phyloP scores from a whole-genome alignment of 768 basidiomycete genomes.

The Boletus eberwhitei region DNA sequence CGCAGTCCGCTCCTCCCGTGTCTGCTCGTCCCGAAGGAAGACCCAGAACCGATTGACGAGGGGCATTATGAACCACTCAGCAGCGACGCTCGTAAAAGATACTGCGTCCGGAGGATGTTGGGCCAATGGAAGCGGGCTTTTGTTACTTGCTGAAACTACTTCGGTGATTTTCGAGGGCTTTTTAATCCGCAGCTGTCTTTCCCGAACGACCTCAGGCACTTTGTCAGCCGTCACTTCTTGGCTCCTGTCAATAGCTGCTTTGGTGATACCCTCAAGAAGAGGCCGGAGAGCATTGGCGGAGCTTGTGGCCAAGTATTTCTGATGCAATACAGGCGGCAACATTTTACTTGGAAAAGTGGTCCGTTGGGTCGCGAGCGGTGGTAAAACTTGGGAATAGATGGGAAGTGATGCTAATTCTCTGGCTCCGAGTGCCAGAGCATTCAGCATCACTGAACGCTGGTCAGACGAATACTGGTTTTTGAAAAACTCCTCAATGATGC shows the following conservation, averaged over 20 bases:
- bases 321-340: constrained; percentile 70
- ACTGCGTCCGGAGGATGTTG: constrained; percentile 12
- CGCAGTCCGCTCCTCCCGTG: constrained; percentile 67
- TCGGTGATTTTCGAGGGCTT: constrained; percentile 47
- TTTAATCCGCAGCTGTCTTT: constrained; percentile 69
- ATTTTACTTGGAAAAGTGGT: constrained; percentile 78
- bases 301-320: constrained; percentile 51
- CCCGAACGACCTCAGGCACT: constrained; percentile 62
- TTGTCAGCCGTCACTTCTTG: constrained; percentile 52
- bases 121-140: constrained; percentile 14
- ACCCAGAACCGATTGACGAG: constrained; percentile 92
- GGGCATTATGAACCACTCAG: constrained; percentile 86
- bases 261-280: constrained; percentile 63
- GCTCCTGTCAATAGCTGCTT: constrained; percentile 57
- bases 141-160: constrained; percentile 23
- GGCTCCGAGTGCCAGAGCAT: constrained; percentile 81
- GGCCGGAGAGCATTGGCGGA: constrained; percentile 46
- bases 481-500: constrained; percentile 90
- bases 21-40: constrained; percentile 84
- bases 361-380: constrained; percentile 30
- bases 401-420: constrained; percentile 68
- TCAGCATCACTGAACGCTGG: constrained; percentile 83
- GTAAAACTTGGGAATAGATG: constrained; percentile 26
- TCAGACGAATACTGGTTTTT: constrained; percentile 86
- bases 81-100: constrained; percentile 70